Evolutionary conservation across 257 asterid genomes (phyloP), one percentile per base, ranked within the genome.

Genomic region (Solanum stenotomum): DNA sequence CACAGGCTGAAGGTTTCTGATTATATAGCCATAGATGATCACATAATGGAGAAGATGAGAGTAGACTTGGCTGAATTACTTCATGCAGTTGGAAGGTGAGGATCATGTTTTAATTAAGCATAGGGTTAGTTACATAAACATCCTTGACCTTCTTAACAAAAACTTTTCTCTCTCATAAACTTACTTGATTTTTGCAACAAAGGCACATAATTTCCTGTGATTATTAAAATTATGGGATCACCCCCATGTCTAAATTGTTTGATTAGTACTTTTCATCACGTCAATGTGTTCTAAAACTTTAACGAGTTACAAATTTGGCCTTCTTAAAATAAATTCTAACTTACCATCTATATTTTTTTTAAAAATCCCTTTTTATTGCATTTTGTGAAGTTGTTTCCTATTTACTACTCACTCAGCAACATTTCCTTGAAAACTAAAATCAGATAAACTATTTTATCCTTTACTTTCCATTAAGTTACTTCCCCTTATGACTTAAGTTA

Each of bases 21-120:
- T 87, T 77, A 88, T 88, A 88, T 93, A 92, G 94, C 90, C 88
- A 86, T 88, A 68, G 94, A 93, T 86, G 95, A 94, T 40, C 79
- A 87, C 78, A 86, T 91, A 88, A 89, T 94, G 95, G 97, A 95
- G 92, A 95, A 92, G 95, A 91, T 96, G 93, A 94, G 97, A 88
- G 89, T 92, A 68, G 99, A 97, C 88, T 92, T 97, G 91, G 98
- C 98, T 33, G 99, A 96, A 91, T 88, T 97, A 87, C 98, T 97
- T 89, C 99, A 97, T 85, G 90, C 86, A 20, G 95, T 89, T 61
- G 98, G 99, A 90, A 95, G 99, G 99, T 96, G 90, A 87, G 89
- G 44, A 86, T 40, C 56, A 67, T 78, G 20, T 31, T 29, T 82
- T 82, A 49, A 49, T 29, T 10, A 5, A 29, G 56, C 85, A 46